phyloP scores from a whole-genome alignment of 192 early-diverging fungal genomes.

The Anaeromyces robustus region DNA sequence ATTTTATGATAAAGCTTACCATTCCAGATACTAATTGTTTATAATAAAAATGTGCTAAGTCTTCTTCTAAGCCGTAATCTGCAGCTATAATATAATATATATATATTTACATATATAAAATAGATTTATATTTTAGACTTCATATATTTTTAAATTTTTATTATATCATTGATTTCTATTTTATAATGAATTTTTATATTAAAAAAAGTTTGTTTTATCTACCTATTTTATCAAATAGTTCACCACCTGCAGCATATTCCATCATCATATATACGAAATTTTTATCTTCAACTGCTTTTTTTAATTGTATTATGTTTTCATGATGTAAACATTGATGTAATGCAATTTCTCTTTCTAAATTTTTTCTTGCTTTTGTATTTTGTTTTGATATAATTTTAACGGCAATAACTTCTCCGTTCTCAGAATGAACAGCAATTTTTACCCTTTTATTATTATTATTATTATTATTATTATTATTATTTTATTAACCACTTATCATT shows the following conservation, averaged over 20 bases:
- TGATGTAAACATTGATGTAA: constrained; percentile 29
- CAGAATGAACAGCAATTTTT: constrained; percentile 26
- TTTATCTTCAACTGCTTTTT: constrained; percentile 28
- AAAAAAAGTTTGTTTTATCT: neutral
- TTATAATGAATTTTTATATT: too few species aligned
- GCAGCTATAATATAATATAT: constrained; percentile 18
- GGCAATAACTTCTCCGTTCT: constrained; percentile 22
- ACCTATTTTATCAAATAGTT: constrained; percentile 60
- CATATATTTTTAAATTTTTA: too few species aligned
- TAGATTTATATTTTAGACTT: too few species aligned
- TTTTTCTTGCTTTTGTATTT: constrained; percentile 3
- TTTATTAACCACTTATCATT: neutral
- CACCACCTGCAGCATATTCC: constrained; percentile 51
- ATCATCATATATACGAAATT: constrained; percentile 36
- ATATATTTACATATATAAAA: too few species aligned
- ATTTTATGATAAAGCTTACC: constrained; percentile 14
- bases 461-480: neutral
- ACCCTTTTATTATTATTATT: constrained; percentile 15
- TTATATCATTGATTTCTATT: too few species aligned
- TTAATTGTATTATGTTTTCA: constrained; percentile 35
- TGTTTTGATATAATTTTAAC: constrained; percentile 44
- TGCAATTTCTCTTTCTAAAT: neutral
- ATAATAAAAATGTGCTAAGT: constrained; percentile 60
- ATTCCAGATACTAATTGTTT: constrained; percentile 46
- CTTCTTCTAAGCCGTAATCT: constrained; percentile 51